A percentile compares a stretch with the other conserved stretches of the same genome.
phyloP scores from a whole-genome alignment of 768 basidiomycete species.

The Macrocybe gigantea region DNA sequence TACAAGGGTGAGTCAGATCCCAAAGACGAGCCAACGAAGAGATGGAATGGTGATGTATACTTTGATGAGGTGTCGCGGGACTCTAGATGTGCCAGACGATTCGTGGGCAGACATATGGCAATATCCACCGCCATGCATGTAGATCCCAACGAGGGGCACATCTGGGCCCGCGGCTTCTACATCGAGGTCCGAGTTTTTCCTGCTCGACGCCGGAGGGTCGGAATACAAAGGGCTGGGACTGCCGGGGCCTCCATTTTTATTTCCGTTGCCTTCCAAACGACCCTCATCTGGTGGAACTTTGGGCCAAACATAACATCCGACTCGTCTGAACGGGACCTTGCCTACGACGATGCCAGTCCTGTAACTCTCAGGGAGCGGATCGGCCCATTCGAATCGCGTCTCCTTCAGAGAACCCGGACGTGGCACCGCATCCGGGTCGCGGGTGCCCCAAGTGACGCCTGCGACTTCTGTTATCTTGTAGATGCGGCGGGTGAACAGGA shows the following conservation, averaged over 20 bases:
- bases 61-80: slow-evolving; percentile 40
- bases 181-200: slow-evolving; percentile 9
- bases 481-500: slow-evolving; percentile 47
- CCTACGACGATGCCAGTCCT: slow-evolving; percentile 37
- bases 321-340: slow-evolving; percentile 31
- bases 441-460: slow-evolving; percentile 49
- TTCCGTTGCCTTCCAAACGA: slow-evolving; percentile 5
- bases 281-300: slow-evolving; percentile 17
- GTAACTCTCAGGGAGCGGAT: slow-evolving; percentile 31
- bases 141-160: slow-evolving; percentile 37
- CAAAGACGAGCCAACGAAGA: not conserved
- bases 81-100: slow-evolving; percentile 36
- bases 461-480: slow-evolving; percentile 51
- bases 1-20: slow-evolving; percentile 3
- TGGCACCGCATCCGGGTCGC: slow-evolving; percentile 35
- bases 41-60: slow-evolving; percentile 7
- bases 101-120: slow-evolving; percentile 56
- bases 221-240: no score
- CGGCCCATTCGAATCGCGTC: slow-evolving; percentile 45
- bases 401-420: slow-evolving; percentile 27
- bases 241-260: not conserved
- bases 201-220: not conserved
- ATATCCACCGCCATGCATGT: slow-evolving; percentile 51
- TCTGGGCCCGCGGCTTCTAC: slow-evolving; percentile 18
- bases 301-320: slow-evolving; percentile 47